Percentiles rank a stretch among this genome's conserved stretches.
Evolutionary conservation across 1,139 yeast genomes (phyloP).

Genomic region (Magnusiomyces suaveolens): DNA sequence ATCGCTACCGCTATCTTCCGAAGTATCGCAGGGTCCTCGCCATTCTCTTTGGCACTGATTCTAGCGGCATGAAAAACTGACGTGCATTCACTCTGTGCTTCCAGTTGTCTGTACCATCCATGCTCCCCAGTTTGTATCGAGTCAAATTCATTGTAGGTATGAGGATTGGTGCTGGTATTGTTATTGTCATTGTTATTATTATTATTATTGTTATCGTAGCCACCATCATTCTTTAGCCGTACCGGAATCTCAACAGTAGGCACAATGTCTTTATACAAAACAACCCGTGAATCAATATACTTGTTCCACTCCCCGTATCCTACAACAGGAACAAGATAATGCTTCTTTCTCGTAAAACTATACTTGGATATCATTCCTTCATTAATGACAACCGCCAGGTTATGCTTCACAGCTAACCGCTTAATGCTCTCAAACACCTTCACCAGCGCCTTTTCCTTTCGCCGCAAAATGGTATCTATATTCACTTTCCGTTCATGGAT

Average conservation of each 20-base stretch:
- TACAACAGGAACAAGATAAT: neutral
- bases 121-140: neutral
- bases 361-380: neutral
- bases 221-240: neutral
- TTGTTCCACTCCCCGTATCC: constrained; percentile 1
- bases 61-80: neutral
- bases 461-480: neutral
- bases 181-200: neutral
- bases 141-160: neutral
- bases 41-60: neutral
- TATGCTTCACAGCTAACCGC: neutral
- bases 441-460: neutral
- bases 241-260: neutral
- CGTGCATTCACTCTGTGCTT: neutral
- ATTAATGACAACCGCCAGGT: neutral
- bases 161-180: neutral
- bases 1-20: neutral
- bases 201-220: neutral
- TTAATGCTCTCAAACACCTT: neutral
- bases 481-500: neutral
- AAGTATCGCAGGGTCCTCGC: constrained; percentile 1
- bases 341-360: neutral
- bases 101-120: neutral
- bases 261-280: constrained; percentile 3
- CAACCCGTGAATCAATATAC: neutral